These are phyloP conservation scores for Crithidia mellificae DNA, from an alignment of 208 protist genomes.

Conservation along the genomic window DNA sequence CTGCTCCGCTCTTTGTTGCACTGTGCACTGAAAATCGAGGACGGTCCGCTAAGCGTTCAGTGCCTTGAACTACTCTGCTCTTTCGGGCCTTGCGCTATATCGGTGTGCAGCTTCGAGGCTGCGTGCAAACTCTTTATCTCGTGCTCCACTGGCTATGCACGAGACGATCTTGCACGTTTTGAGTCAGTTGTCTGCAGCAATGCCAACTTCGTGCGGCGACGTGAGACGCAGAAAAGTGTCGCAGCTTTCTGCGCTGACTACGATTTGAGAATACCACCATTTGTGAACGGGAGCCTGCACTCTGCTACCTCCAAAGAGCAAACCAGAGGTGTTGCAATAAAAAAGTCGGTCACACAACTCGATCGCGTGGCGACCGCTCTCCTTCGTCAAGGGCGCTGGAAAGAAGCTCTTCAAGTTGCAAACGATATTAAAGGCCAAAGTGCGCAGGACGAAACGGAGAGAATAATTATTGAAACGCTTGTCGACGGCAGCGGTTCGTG, in stretches of 20 bases:
- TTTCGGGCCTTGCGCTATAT: slow-evolving; percentile 2
- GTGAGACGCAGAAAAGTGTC: slow-evolving; percentile 18
- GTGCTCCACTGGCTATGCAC: not conserved
- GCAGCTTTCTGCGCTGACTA: slow-evolving; percentile 32
- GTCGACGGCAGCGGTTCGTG: slow-evolving; percentile 6
- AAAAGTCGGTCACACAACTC: slow-evolving; percentile 20
- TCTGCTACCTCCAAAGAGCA: not conserved
- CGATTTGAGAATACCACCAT: slow-evolving; percentile 29
- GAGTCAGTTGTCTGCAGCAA: slow-evolving; percentile 13
- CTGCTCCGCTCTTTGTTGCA: slow-evolving; percentile 28
- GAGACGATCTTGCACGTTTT: slow-evolving; percentile 15
- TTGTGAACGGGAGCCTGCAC: not conserved
- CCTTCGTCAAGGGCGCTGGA: slow-evolving; percentile 19
- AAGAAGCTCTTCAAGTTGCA: slow-evolving; percentile 28
- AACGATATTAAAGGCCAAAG: slow-evolving; percentile 2
- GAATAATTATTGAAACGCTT: slow-evolving; percentile 22
- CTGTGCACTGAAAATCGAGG: slow-evolving; percentile 14
- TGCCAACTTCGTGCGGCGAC: slow-evolving; percentile 7
- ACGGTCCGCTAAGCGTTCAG: slow-evolving; percentile 2
- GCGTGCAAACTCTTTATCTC: slow-evolving; percentile 18
- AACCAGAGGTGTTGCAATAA: not conserved
- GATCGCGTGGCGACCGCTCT: slow-evolving; percentile 26
- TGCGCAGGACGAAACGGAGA: slow-evolving; percentile 13
- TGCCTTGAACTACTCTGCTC: slow-evolving; percentile 11
- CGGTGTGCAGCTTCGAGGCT: slow-evolving; percentile 12